These are phyloP conservation scores for Colletotrichum orchidophilum DNA, from an alignment of 2,329 filamentous ascomycete genomes.

Conservation along the genomic window DNA sequence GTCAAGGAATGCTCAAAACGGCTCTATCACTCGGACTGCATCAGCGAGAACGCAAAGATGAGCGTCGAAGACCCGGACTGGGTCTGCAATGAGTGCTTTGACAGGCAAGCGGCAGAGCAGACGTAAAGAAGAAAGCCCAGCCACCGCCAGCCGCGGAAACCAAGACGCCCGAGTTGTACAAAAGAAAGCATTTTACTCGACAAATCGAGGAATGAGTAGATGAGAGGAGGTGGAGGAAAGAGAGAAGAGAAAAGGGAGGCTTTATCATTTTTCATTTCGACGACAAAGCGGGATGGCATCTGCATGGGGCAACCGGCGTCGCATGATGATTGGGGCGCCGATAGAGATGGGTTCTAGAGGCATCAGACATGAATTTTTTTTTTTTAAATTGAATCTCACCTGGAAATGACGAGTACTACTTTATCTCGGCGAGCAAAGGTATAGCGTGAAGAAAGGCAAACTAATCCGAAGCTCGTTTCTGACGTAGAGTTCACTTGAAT, in stretches of 20 bases:
- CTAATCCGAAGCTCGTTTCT: background rate
- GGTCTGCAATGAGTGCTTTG: constrained; percentile 28
- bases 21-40: constrained; percentile 60
- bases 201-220: background rate
- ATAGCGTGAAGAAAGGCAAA: too few relatives aligned
- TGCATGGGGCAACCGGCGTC: constrained; percentile 21
- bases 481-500: too few relatives aligned
- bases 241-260: background rate
- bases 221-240: background rate
- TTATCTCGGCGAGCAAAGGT: too few relatives aligned
- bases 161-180: background rate
- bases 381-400: background rate
- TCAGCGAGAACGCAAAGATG: constrained; percentile 39
- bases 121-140: constrained; percentile 3
- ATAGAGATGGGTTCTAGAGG: constrained; percentile 9
- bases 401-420: background rate
- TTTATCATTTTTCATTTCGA: background rate
- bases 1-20: constrained; percentile 52
- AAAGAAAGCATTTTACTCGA: background rate
- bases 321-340: background rate
- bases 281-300: constrained; percentile 18
- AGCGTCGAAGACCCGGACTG: constrained; percentile 47
- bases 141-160: background rate
- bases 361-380: background rate
- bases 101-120: background rate